Percentiles rank a stretch among this genome's conserved stretches.
Conservation (phyloP, 2,329 filamentous ascomycete species). For the Xylariales sp. region DNA sequence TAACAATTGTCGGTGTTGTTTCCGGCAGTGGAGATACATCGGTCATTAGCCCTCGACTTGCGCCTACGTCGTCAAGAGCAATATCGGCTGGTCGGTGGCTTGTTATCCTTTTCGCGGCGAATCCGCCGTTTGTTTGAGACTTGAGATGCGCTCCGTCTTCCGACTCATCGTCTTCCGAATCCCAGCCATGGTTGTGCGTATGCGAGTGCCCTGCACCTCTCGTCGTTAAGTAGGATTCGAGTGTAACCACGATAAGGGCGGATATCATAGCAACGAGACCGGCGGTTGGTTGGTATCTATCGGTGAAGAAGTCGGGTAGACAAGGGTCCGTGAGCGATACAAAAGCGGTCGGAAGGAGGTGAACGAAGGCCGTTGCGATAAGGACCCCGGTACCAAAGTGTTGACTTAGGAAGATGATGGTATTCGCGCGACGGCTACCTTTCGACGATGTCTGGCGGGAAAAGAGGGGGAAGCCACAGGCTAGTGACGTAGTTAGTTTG, state of each 20-base stretch:
- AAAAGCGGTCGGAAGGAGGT: constrained; percentile 77
- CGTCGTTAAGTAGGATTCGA: constrained; percentile 91
- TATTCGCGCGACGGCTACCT: constrained; percentile 65
- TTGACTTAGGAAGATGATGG: constrained; percentile 73
- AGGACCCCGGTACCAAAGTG: constrained; percentile 86
- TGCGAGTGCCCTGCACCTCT: constrained; percentile 72
- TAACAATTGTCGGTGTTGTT: constrained; percentile 57
- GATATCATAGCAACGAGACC: constrained; percentile 85
- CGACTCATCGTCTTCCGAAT: constrained; percentile 57
- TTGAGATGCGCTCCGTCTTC: constrained; percentile 47
- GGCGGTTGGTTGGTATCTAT: constrained; percentile 81
- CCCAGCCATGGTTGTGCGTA: constrained; percentile 64
- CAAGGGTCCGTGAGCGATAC: constrained; percentile 74
- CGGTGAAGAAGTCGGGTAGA: constrained; percentile 81
- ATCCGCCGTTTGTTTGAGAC: constrained; percentile 47
- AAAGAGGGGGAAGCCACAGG: constrained; percentile 74
- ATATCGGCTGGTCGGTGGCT: constrained; percentile 61
- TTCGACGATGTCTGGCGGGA: constrained; percentile 66
- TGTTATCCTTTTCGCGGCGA: constrained; percentile 54
- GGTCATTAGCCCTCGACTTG: constrained; percentile 66
- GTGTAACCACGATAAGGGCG: constrained; percentile 82
- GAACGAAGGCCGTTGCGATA: constrained; percentile 88
- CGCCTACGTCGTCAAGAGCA: constrained; percentile 62
- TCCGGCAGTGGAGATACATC: constrained; percentile 69
- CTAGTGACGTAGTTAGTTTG: constrained; percentile 50